phyloP scores from a whole-genome alignment of 2,329 filamentous ascomycete genomes.

The Aspergillus costaricaensis region DNA sequence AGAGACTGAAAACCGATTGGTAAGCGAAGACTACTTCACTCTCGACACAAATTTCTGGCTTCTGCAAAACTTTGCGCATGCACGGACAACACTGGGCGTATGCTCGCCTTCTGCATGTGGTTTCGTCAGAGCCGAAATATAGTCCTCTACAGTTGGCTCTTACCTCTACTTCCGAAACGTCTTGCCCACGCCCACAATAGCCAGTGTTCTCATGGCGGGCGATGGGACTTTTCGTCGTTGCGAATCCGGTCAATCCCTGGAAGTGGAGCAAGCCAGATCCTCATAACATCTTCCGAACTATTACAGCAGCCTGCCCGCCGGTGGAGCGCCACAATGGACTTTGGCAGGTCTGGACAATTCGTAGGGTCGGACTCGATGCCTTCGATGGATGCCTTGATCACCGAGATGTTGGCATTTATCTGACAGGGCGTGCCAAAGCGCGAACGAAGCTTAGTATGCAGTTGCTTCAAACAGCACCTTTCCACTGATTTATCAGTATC shows the following conservation, averaged over 20 bases:
- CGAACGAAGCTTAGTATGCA: not conserved
- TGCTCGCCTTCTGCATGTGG: not conserved
- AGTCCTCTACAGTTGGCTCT: not conserved
- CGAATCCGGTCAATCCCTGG: not conserved
- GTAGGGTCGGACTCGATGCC: not conserved
- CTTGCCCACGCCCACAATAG: not conserved
- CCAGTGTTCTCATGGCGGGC: not conserved
- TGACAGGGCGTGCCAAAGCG: not conserved
- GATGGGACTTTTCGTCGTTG: not conserved
- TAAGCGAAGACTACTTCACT: not conserved
- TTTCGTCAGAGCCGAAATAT: not conserved
- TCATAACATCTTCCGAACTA: not conserved
- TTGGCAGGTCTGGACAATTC: not conserved
- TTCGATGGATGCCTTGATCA: not conserved
- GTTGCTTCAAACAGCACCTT: not conserved
- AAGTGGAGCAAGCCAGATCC: not conserved
- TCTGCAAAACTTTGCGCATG: not conserved
- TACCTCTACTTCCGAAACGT: not conserved
- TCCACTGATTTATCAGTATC: not conserved
- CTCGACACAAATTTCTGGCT: not conserved
- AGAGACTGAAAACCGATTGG: not conserved
- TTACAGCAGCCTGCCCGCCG: not conserved
- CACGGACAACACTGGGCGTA: not conserved
- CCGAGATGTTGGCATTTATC: not conserved
- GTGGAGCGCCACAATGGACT: not conserved